phyloP scores from a whole-genome alignment of 805 yeast genomes.

The Tetrapisispora nanseiensis region DNA sequence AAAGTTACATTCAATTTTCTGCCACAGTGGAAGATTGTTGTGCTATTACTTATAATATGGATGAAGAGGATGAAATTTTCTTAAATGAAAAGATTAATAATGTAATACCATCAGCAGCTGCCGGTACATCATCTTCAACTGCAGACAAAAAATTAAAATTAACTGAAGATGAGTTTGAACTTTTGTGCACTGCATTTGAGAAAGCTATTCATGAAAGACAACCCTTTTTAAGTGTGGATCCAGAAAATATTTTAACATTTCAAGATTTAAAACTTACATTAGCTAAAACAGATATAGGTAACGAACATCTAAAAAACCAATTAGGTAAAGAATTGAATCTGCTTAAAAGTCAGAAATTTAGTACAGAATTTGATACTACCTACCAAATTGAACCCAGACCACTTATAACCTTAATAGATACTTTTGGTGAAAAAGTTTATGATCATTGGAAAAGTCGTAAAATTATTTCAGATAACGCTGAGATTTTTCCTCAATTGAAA shows the following conservation, averaged over 20 bases:
- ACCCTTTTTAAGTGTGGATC: conserved; percentile 82
- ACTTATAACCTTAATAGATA: conserved; percentile 38
- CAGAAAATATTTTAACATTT: conserved; percentile 59
- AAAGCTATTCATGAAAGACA: conserved; percentile 66
- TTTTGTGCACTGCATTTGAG: conserved; percentile 65
- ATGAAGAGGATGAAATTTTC: conserved; percentile 75
- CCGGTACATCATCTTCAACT: no score
- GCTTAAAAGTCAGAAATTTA: conserved; percentile 36
- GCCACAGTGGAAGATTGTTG: conserved; percentile 94
- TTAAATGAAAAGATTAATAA: conserved; percentile 36
- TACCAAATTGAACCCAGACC: conserved; percentile 35
- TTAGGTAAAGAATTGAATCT: conserved; percentile 47
- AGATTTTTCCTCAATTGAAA: conserved; percentile 64
- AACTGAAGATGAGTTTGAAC: conserved; percentile 80
- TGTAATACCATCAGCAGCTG: no score
- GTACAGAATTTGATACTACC: conserved; percentile 41
- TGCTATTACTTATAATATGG: conserved; percentile 82
- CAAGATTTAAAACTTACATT: conserved; percentile 55
- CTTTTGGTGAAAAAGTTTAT: conserved; percentile 60
- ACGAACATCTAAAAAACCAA: conserved; percentile 46
- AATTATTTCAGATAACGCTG: conserved; percentile 51
- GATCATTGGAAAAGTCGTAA: conserved; percentile 76
- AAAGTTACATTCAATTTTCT: conserved; percentile 73
- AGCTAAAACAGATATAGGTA: conserved; percentile 31
- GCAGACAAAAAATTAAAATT: conserved; percentile 30